Evolutionary conservation across 441 rosid species (phyloP), one percentile per base, ranked within the genome.

Genomic region (Gossypium schwendimanii): DNA sequence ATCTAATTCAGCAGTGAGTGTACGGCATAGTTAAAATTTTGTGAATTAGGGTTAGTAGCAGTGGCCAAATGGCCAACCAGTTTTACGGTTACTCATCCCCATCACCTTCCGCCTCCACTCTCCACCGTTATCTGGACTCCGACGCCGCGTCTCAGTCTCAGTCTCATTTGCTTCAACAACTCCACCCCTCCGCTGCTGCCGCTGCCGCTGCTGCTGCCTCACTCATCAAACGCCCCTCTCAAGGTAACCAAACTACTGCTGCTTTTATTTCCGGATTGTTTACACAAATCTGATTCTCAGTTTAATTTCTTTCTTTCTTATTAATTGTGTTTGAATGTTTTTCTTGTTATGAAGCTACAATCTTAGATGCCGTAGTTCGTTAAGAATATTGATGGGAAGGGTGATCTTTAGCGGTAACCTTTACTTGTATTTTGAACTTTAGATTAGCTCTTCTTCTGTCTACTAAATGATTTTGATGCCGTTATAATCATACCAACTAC

Each of bases 141-240:
- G 76, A 82, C 60, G 76, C 82, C 71, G 82, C 77, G 50, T 74
- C 76, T 8, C 83, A 75, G 70, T 74, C 72, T 3, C 83, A 75
- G 72, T 85, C 81, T 3, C 86, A 60, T 71, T 69, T 78, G 62
- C 60, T 59, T 50, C 84, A 67, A 20, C 89, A 74, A 39, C 78
- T 78, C 11, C 79, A 78, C 69, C 58, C 80, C 1, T 85, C 79
- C 23, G 92, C 85, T 3, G 60, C 59, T n/a, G 85, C 89, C 21
- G 73, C 78, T 2, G 84, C 84, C 65, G 61, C 81, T 1, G 86
- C 78, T 14, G 90, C 85, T 7, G 49, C 66, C n/a, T 57, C 79
- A 87, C 75, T 91, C 20, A 75, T 85, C 79, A 92, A 92, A 80
- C 97, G 94, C 73, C 66, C 91, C 68, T 82, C 94, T 63, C 89